Base-by-base conservation (phyloP, 352 stramenopile genomes). In the Phytophthora parvispora region DNA sequence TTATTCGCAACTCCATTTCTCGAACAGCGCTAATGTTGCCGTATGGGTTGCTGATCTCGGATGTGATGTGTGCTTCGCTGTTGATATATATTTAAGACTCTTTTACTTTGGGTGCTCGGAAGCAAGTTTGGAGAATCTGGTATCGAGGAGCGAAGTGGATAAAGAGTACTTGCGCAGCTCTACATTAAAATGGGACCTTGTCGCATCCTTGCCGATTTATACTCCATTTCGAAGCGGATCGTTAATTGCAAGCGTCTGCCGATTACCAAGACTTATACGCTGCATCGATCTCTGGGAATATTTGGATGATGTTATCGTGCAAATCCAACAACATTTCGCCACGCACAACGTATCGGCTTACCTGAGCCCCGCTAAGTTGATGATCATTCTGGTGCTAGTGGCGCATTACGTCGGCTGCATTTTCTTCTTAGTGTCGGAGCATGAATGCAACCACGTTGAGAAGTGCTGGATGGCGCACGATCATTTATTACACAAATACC, bases 381-480 rank as follows among this genome's bases (percentile, higher is more conserved):
- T 92, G 32, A 87, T 94, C 42, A 83, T 92, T n/a, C 60, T 94
- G 5, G 48, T 91, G 6, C 69, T 94, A 0, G 70, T 79, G 10
- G 81, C 81, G 3, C 87, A 94, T 47, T 94, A 83, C 38, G 72
- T 79, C 1, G 87, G 76, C 9, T 93, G 82, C 22, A 79, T 92
- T 15, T 94, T 91, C 70, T 91, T 91, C 56, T 81, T 65, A 57
- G 86, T 91, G 20, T 93, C 86, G 0, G 83, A 92, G 27, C 55
- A 77, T 5, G 82, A 93, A 28, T 92, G 81, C 27, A n/a, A 64
- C 1, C 38, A 78, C 1, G 56, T 80, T 31, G 58, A 56, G 2
- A 55, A 70, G 3, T 94, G 83, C 31, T 95, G 88, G 88, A 77
- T 94, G 27, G 42, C 65, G 8, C 70, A 84, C 22, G 86, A 95